Percentiles rank a stretch among this genome's conserved stretches.
These are phyloP conservation scores for Irpex sp. DNA, from an alignment of 1,284 basidiomycete genomes.

Conservation along the genomic window DNA sequence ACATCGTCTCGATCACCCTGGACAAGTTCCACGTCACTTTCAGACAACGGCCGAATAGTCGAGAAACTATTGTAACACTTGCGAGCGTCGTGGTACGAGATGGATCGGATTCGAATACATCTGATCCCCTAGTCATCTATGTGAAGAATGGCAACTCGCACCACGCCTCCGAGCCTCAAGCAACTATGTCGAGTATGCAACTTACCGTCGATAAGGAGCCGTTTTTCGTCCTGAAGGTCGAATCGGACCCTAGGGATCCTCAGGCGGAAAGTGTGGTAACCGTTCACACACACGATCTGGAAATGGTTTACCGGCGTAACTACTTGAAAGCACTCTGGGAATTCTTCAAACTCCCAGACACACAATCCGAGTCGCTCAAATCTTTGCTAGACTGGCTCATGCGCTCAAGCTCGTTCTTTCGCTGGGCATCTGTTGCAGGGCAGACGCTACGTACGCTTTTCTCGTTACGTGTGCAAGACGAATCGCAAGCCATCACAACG, in stretches of 20 bases:
- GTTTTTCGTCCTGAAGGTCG: constrained; percentile 92
- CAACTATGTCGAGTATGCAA: constrained; percentile 16
- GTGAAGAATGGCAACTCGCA: constrained; percentile 70
- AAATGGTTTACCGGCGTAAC: constrained; percentile 94
- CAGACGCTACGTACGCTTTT: background rate
- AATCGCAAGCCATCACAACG: background rate
- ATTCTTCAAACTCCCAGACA: constrained; percentile 85
- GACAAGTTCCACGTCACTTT: constrained; percentile 86
- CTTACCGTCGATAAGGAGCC: constrained; percentile 47
- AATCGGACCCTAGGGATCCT: constrained; percentile 90
- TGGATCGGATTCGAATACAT: constrained; percentile 78
- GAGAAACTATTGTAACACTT: constrained; percentile 81
- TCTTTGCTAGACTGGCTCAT: background rate
- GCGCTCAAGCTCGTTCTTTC: background rate
- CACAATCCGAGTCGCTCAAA: constrained; percentile 68
- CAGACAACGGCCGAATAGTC: constrained; percentile 83
- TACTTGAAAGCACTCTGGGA: constrained; percentile 88
- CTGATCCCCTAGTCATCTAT: constrained; percentile 91
- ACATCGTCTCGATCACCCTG: constrained; percentile 88
- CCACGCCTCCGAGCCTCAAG: background rate
- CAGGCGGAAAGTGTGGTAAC: constrained; percentile 91
- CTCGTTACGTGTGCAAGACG: background rate
- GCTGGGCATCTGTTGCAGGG: background rate
- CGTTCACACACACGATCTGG: constrained; percentile 92
- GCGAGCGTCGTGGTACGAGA: constrained; percentile 91